These are phyloP conservation scores for Fusarium domesticum DNA, from an alignment of 2,329 filamentous ascomycete genomes.

Conservation along the genomic window DNA sequence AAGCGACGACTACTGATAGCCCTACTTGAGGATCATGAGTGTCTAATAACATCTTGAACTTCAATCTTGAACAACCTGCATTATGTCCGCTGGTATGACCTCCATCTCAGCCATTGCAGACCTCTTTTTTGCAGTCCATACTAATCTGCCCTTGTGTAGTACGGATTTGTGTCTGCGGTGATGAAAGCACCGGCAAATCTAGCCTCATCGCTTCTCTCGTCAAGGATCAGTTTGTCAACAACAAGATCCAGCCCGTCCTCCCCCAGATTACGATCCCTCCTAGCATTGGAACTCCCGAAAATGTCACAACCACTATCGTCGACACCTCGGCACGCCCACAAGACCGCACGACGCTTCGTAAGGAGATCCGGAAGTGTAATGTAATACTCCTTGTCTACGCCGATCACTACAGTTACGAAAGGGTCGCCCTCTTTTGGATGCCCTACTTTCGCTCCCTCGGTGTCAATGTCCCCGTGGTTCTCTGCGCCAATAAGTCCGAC, in stretches of 20 bases:
- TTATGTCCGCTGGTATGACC: slow-evolving; percentile 28
- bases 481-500: slow-evolving; percentile 98
- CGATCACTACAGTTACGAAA: slow-evolving; percentile 98
- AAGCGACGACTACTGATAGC: slow-evolving; percentile 8
- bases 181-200: slow-evolving; percentile 92
- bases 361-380: slow-evolving; percentile 94
- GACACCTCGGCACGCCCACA: slow-evolving; percentile 95
- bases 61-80: slow-evolving; percentile 16
- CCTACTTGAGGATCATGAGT: slow-evolving; percentile 19
- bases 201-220: slow-evolving; percentile 93
- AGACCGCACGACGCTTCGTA: slow-evolving; percentile 83
- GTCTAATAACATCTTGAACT: slow-evolving; percentile 16
- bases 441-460: slow-evolving; percentile 95
- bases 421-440: slow-evolving; percentile 97
- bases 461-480: slow-evolving; percentile 96
- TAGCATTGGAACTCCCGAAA: slow-evolving; percentile 88
- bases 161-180: slow-evolving; percentile 92
- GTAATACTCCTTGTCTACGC: slow-evolving; percentile 96
- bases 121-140: too few relatives aligned
- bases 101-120: slow-evolving; percentile 4
- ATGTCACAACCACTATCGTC: slow-evolving; percentile 95
- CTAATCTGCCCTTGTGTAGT: slow-evolving; percentile 46
- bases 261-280: slow-evolving; percentile 94
- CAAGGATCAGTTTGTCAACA: slow-evolving; percentile 93
- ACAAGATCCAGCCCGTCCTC: slow-evolving; percentile 91